These are phyloP conservation scores for Coemansia sp. DNA, from an alignment of 192 early-diverging fungal species.

Conservation along the genomic window DNA sequence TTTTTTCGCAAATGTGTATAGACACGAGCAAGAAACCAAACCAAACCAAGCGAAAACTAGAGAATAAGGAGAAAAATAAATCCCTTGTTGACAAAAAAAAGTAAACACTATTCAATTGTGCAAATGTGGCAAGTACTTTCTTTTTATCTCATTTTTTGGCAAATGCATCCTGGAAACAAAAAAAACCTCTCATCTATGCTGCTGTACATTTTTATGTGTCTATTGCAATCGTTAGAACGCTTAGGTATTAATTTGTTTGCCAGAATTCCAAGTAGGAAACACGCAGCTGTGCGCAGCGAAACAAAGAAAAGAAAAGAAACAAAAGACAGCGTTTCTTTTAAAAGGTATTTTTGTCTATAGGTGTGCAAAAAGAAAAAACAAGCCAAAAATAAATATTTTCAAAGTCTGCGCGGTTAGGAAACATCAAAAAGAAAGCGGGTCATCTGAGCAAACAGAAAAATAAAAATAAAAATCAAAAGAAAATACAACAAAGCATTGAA, in stretches of 20 bases:
- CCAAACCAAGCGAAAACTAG: neutral
- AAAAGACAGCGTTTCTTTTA: no score
- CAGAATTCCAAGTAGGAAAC: no score
- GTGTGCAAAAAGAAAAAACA: neutral
- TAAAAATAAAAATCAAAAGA: neutral
- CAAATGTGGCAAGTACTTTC: neutral
- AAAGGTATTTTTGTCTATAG: neutral
- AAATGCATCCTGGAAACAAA: no score
- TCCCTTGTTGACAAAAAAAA: neutral
- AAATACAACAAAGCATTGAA: neutral
- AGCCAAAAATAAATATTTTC: neutral
- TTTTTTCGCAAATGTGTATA: neutral
- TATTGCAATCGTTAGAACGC: no score
- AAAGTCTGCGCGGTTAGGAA: neutral
- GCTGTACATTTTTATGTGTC: no score
- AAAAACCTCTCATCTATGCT: no score
- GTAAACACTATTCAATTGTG: neutral
- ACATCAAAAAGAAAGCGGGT: neutral
- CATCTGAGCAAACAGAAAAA: neutral
- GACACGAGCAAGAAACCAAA: constrained; percentile 6
- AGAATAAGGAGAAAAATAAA: neutral
- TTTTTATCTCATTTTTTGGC: no score
- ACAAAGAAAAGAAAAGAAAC: no score
- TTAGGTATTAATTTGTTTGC: no score
- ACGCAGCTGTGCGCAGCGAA: no score